phyloP scores from a whole-genome alignment of 768 basidiomycete species.

The Trametes gibbosa region DNA sequence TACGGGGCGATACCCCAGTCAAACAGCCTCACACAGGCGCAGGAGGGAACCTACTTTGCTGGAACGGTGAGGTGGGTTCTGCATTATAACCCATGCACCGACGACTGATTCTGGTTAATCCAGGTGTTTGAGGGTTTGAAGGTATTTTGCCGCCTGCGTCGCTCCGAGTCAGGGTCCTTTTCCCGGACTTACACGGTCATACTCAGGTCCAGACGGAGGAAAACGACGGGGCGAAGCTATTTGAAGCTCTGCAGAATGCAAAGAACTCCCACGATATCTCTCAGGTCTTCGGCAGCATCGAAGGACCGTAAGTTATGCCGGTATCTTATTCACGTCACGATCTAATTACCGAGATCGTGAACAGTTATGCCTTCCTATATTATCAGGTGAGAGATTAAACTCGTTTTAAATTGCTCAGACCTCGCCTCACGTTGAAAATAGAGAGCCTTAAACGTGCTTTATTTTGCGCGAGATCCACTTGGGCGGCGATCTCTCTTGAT shows the following conservation, averaged over 20 bases:
- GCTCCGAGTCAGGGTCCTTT: neutral
- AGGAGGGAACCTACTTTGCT: conserved; percentile 64
- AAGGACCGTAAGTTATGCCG: conserved; percentile 72
- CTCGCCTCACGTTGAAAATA: neutral
- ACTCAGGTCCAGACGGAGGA: conserved; percentile 53
- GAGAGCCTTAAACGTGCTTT: conserved; percentile 50
- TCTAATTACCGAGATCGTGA: neutral
- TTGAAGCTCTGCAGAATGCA: conserved; percentile 30
- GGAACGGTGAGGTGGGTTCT: conserved; percentile 76
- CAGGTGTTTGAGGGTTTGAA: conserved; percentile 80
- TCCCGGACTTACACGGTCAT: neutral
- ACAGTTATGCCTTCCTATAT: conserved; percentile 78
- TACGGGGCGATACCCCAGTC: conserved; percentile 58
- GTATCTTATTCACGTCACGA: neutral
- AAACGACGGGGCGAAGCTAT: conserved; percentile 69
- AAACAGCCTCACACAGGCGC: conserved; percentile 62
- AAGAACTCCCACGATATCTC: conserved; percentile 41
- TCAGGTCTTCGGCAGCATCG: conserved; percentile 55
- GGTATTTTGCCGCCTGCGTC: conserved; percentile 33
- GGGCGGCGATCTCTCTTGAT: conserved; percentile 84
- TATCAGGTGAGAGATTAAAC: conserved; percentile 57
- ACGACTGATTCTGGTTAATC: neutral
- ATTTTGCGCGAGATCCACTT: conserved; percentile 79
- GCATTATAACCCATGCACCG: neutral
- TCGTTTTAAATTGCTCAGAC: neutral